Conservation (phyloP, 805 yeast genomes). For the Aciculoconidium aculeatum region DNA sequence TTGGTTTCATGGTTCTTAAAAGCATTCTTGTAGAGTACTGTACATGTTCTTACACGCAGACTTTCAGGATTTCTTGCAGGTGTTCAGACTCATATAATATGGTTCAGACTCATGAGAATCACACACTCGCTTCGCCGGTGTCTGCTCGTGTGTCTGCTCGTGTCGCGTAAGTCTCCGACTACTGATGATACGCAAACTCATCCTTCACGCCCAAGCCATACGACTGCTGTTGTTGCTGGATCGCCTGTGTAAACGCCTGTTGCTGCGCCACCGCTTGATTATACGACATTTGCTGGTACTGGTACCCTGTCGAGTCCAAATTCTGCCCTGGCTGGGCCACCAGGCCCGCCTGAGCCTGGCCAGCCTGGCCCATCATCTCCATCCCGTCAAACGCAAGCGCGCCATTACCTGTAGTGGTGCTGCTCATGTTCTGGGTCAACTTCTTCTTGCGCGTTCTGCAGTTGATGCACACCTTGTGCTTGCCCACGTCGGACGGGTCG, state of each 20-base stretch:
- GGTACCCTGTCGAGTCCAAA: constrained; percentile 2
- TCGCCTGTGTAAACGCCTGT: constrained; percentile 18
- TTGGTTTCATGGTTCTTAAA: too few species aligned
- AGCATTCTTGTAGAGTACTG: too few species aligned
- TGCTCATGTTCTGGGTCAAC: constrained; percentile 11
- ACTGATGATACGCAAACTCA: constrained; percentile 6
- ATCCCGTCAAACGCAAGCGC: constrained; percentile 2
- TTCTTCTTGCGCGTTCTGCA: constrained; percentile 54
- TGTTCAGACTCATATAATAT: too few species aligned
- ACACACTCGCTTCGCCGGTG: too few species aligned
- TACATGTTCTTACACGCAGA: too few species aligned
- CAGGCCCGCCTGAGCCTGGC: constrained; percentile 5
- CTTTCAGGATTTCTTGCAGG: too few species aligned
- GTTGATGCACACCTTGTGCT: constrained; percentile 49
- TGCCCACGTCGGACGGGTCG: constrained; percentile 40
- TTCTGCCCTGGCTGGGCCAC: constrained; percentile 1
- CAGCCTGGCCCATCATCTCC: constrained; percentile 1
- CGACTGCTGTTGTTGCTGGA: constrained; percentile 12
- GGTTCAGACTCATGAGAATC: too few species aligned
- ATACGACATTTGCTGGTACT: constrained; percentile 8
- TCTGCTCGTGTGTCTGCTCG: too few species aligned
- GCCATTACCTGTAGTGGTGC: constrained; percentile 3
- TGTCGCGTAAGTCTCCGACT: background rate
- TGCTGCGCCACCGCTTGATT: constrained; percentile 17
- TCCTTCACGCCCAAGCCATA: constrained; percentile 6